Percentiles rank a stretch among this genome's conserved stretches.
Conservation (phyloP, 148 eudicot species). For the Vaccinium macrocarpon region DNA sequence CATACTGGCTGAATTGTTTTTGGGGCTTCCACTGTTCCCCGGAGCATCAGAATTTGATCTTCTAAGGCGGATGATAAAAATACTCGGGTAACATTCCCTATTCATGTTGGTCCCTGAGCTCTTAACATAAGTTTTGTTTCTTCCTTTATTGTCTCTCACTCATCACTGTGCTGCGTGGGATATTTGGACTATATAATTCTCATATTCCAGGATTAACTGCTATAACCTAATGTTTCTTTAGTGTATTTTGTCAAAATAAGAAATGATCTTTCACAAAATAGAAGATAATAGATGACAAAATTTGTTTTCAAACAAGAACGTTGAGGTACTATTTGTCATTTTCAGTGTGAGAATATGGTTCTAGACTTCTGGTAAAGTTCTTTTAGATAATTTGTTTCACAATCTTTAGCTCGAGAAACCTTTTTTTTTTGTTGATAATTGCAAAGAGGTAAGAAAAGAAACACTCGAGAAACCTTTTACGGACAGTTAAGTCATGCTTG, state of each 20-base stretch:
- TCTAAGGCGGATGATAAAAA: slow-evolving; percentile 78
- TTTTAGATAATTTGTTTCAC: neutral
- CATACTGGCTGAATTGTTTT: slow-evolving; percentile 92
- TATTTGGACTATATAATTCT: neutral
- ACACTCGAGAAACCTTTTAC: neutral
- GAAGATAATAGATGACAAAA: neutral
- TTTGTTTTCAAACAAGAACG: neutral
- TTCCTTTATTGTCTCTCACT: neutral
- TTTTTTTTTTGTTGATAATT: neutral
- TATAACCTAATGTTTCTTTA: neutral
- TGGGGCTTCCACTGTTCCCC: slow-evolving; percentile 92
- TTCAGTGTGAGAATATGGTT: neutral
- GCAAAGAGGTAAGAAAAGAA: no score
- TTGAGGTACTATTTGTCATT: neutral
- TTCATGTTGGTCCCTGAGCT: slow-evolving; percentile 14
- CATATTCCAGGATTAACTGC: neutral
- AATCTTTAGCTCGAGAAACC: neutral
- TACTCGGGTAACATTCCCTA: slow-evolving; percentile 70
- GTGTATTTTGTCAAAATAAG: neutral
- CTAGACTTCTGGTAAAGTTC: neutral
- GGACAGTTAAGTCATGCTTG: neutral
- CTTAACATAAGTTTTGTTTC: neutral
- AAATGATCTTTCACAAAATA: neutral
- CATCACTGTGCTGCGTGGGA: neutral
- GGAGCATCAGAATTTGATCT: slow-evolving; percentile 99